Conservation (phyloP, 495 filamentous ascomycete genomes). For the Penicillium bovifimosum region DNA sequence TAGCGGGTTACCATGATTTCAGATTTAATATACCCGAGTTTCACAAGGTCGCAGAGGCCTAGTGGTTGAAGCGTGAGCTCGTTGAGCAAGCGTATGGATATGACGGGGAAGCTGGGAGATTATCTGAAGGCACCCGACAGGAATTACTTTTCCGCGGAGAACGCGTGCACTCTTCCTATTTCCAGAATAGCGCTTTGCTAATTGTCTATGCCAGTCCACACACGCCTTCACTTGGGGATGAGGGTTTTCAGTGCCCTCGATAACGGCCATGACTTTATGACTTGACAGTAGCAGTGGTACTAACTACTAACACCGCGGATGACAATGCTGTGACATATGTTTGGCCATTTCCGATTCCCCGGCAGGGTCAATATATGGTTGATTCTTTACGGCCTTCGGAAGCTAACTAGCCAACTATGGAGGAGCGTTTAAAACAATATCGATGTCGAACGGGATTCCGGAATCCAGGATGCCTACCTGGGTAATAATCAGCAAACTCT, state of each 20-base stretch:
- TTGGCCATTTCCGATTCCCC: too few species aligned
- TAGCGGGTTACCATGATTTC: constrained; percentile 69
- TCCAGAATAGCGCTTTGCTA: constrained; percentile 53
- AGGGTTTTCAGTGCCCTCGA: constrained; percentile 56
- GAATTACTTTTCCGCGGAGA: constrained; percentile 58
- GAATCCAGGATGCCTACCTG: too few species aligned
- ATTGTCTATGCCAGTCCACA: constrained; percentile 63
- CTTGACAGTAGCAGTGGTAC: constrained; percentile 26
- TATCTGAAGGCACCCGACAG: constrained; percentile 29
- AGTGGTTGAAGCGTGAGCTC: constrained; percentile 19
- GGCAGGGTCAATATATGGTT: too few species aligned
- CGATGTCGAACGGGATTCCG: too few species aligned
- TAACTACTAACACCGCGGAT: constrained; percentile 39
- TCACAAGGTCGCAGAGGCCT: constrained; percentile 26
- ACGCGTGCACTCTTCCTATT: constrained; percentile 48
- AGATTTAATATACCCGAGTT: constrained; percentile 48
- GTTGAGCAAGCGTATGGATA: constrained; percentile 28
- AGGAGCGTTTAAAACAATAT: too few species aligned
- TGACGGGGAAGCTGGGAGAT: constrained; percentile 21
- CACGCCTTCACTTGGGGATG: constrained; percentile 49
- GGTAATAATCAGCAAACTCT: too few species aligned
- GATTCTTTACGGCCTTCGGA: too few species aligned
- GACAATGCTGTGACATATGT: too few species aligned
- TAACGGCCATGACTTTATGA: constrained; percentile 43
- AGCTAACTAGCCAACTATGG: too few species aligned